These are phyloP conservation scores for Neurospora sp. DNA, from an alignment of 2,329 filamentous ascomycete genomes.

Conservation along the genomic window DNA sequence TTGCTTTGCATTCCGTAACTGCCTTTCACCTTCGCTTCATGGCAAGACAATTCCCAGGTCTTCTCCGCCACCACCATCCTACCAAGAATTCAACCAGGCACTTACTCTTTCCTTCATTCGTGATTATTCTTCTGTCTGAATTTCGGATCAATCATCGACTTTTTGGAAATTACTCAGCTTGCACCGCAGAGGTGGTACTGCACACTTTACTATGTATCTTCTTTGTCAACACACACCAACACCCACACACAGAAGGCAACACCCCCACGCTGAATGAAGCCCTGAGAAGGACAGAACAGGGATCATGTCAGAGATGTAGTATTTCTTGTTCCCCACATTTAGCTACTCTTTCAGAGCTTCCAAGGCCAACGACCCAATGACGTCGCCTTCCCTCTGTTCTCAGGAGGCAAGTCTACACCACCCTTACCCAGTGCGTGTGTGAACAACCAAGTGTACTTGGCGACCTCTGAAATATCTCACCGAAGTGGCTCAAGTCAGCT, in stretches of 20 bases:
- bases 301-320: background rate
- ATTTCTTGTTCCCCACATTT: background rate
- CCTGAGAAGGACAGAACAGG: background rate
- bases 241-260: background rate
- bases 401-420: background rate
- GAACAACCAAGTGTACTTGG: background rate
- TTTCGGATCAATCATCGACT: background rate
- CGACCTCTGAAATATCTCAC: background rate
- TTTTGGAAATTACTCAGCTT: background rate
- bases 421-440: background rate
- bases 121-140: background rate
- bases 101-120: background rate
- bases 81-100: background rate
- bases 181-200: background rate
- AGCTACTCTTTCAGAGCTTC: background rate
- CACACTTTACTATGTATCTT: background rate
- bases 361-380: background rate
- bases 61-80: background rate
- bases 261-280: background rate
- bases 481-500: background rate
- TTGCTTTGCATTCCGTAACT: background rate
- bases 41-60: background rate
- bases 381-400: background rate
- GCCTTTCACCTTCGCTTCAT: background rate
- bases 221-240: background rate